These are phyloP conservation scores for Rubia yunnanensis DNA, from an alignment of 257 asterid genomes.

Conservation along the genomic window DNA sequence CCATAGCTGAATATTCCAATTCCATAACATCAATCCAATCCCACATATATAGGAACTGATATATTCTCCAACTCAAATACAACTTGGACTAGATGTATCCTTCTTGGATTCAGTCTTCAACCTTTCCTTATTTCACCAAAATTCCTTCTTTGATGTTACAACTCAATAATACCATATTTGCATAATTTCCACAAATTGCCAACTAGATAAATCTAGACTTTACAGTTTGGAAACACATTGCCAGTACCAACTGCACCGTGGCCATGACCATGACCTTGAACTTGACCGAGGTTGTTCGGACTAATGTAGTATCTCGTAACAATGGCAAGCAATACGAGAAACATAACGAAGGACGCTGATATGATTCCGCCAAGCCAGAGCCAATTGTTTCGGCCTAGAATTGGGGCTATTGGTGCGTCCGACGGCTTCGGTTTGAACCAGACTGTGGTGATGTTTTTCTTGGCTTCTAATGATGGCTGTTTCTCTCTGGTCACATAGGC, in stretches of 20 bases:
- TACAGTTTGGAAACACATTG: conserved; percentile 29
- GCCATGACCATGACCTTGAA: not conserved
- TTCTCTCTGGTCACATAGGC: conserved; percentile 68
- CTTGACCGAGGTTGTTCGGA: conserved; percentile 38
- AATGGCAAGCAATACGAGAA: conserved; percentile 43
- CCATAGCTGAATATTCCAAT: too few relatives aligned
- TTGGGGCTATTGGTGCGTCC: conserved; percentile 47
- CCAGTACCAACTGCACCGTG: conserved; percentile 17
- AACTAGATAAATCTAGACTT: too few relatives aligned
- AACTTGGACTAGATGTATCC: too few relatives aligned
- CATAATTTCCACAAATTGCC: too few relatives aligned
- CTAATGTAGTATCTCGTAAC: conserved; percentile 40
- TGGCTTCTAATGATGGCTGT: conserved; percentile 15
- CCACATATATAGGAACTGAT: too few relatives aligned
- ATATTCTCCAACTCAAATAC: too few relatives aligned
- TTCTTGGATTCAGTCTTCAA: too few relatives aligned
- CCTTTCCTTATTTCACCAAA: too few relatives aligned
- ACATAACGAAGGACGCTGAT: conserved; percentile 51
- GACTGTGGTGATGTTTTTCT: conserved; percentile 22
- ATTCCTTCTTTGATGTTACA: too few relatives aligned
- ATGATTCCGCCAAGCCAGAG: conserved; percentile 61
- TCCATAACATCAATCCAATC: too few relatives aligned
- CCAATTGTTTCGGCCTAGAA: conserved; percentile 51
- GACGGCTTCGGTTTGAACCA: conserved; percentile 57
- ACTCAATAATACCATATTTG: too few relatives aligned